These are phyloP conservation scores for Triticum timopheevii DNA, from an alignment of 176 grass and related monocot species.

Conservation along the genomic window DNA sequence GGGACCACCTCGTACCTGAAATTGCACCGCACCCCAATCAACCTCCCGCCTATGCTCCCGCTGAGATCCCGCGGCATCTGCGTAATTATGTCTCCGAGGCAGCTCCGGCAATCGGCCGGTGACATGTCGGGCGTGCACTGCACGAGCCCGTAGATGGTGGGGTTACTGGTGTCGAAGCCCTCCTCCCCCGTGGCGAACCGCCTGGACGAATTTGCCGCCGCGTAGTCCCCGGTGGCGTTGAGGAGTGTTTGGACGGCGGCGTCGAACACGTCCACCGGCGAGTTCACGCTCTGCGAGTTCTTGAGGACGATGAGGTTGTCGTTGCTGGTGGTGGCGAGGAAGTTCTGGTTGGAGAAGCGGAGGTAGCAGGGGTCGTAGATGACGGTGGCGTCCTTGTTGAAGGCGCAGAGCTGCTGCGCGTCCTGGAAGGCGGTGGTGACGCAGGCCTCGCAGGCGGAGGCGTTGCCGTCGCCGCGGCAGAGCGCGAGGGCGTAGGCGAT, in stretches of 20 bases:
- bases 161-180: background rate
- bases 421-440: conserved; percentile 11
- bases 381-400: conserved; percentile 17
- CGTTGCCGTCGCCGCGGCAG: conserved; percentile 50
- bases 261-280: conserved; percentile 2
- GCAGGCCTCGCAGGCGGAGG: conserved; percentile 28
- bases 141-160: conserved; percentile 42
- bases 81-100: conserved; percentile 1
- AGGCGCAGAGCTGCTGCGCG: conserved; percentile 27
- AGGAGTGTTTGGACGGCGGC: conserved; percentile 30
- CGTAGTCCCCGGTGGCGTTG: conserved; percentile 22
- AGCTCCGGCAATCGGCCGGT: conserved; percentile 27
- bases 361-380: conserved; percentile 44
- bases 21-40: conserved; percentile 19
- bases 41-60: conserved; percentile 15
- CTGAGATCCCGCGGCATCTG: background rate
- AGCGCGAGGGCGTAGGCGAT: conserved; percentile 40
- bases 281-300: background rate
- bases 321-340: conserved; percentile 21
- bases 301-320: background rate
- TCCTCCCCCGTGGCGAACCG: conserved; percentile 37
- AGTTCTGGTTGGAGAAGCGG: conserved; percentile 45
- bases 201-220: conserved; percentile 20
- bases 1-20: conserved; percentile 28
- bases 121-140: conserved; percentile 66